Evolutionary conservation across 805 yeast species (phyloP), one percentile per base, ranked within the genome.

Genomic region (Nematodospora valgi): DNA sequence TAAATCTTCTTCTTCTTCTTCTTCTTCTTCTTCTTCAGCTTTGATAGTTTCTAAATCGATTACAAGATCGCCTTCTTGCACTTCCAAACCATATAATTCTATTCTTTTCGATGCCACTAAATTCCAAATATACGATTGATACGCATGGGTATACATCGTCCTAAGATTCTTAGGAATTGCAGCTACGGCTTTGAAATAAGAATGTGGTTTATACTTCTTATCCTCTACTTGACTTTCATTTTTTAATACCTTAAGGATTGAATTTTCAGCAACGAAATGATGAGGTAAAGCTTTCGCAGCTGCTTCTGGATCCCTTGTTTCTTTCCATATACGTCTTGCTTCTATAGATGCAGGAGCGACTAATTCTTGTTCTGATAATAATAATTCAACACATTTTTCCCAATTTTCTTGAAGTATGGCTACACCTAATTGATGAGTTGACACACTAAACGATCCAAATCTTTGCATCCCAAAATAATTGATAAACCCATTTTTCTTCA

Each of bases 401-500:
- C 95, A 93, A 38, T 88, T 79, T 23, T 76, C 77, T 32, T 76
- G 69, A 32, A 93, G 62, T 18, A 91, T 68, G 42, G 72, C 72
- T 42, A 76, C 76, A 32, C 99, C 99, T 35, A 89, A 70, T 20
- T 72, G 74, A 58, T 93, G 97, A 0, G 98, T 89, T 2, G 98
- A 86, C 19, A 88, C 72, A 9, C 96, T 85, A 52, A 87, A 91
- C 0, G 98, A 89, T 19, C 99, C 99, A 57, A 93, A 93, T 52
- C 99, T 70, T 66, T 93, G 99, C 89, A 93, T 82, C n/a, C 99
- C 99, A 56, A 75, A 93, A 54, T 93, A 93, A 58, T 93, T 93
- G 44, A 93, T 82, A 51, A 86, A 93, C 0, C 99, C 99, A 19
- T 72, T 67, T 1, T 66, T 67, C 33, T 67, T 64, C 34, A 91